Evolutionary conservation across 1,139 yeast genomes (phyloP), one percentile per base, ranked within the genome.

Genomic region (Yamadazyma songkhlaensis): DNA sequence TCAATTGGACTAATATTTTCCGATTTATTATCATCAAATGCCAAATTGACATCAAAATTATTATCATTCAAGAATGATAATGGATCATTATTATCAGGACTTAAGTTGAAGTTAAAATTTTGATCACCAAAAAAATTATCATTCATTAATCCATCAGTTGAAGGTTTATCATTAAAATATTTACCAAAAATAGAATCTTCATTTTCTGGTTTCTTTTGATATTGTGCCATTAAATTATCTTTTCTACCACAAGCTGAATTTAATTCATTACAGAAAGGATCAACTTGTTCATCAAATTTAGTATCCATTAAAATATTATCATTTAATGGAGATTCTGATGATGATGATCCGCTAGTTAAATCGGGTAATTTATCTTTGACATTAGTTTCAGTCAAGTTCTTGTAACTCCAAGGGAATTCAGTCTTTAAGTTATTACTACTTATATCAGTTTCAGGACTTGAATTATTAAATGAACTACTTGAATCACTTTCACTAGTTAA

Each of bases 181-280:
- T 35, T 38, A 17, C 34, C 41, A 35, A 38, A 38, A 17, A 35
- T 25, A 9, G 41, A 38, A 31, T 37, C 37, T 4, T 34, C 9
- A 14, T 21, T 27, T n/a, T 9, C 11, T 12, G 23, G 13, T 5
- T 15, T 12, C 9, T 15, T 52, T 39, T 60, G 49, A 44, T 49
- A 58, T 53, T 76, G 74, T 7, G 96, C 95, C 7, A 81, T 59
- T 3, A 95, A 95, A 43, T 75, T 64, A 22, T 69, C 69, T 53
- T 71, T 80, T n/a, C 82, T 82, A 12, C 96, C 97, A 60, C 97
- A 90, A 0, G 90, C 97, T 55, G 80, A 75, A 45, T 77, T 77
- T 50, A 90, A 69, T 51, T 81, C 77, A 21, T 74, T 76, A 55
- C 97, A 90, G 54, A 90, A 90, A 34, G 81, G 82, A 45, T 71